Conservation (phyloP, 192 early-diverging fungal genomes). For the Coemansia sp. region DNA sequence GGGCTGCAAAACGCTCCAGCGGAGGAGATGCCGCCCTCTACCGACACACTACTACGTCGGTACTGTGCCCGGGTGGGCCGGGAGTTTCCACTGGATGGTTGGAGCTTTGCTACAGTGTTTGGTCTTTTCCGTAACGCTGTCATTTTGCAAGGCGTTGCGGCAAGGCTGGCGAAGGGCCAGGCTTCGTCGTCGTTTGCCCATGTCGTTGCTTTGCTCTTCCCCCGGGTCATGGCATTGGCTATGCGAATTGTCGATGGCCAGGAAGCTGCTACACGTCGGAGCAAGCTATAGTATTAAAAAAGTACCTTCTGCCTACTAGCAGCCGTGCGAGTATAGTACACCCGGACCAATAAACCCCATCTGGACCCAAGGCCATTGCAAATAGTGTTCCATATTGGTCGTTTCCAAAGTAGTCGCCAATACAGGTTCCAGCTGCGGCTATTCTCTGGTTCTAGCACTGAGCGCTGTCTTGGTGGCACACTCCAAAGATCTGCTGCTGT, state of each 20-base stretch:
- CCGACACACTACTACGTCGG: slow-evolving; percentile 58
- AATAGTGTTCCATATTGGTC: too few species aligned
- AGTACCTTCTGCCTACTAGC: too few species aligned
- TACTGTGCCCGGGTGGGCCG: slow-evolving; percentile 63
- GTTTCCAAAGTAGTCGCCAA: too few species aligned
- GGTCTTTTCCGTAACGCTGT: slow-evolving; percentile 80
- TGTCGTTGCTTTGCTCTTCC: slow-evolving; percentile 36
- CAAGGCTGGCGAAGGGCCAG: slow-evolving; percentile 78
- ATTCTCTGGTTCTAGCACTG: too few species aligned
- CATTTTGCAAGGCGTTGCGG: slow-evolving; percentile 86
- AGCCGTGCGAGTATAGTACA: too few species aligned
- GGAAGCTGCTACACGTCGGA: slow-evolving; percentile 13
- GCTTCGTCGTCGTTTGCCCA: slow-evolving; percentile 67
- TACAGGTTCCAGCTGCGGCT: too few species aligned
- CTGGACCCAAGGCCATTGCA: too few species aligned
- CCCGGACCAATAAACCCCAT: too few species aligned
- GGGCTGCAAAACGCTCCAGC: slow-evolving; percentile 51
- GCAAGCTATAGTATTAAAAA: slow-evolving; percentile 43
- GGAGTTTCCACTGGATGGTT: slow-evolving; percentile 69
- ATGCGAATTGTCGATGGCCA: slow-evolving; percentile 54
- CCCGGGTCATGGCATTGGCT: slow-evolving; percentile 43
- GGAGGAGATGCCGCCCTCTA: slow-evolving; percentile 56
- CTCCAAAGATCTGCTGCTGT: too few species aligned
- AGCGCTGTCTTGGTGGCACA: too few species aligned
- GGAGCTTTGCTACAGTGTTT: slow-evolving; percentile 81